Conservation (phyloP, 257 asterid species). For the Coffea canephora region DNA sequence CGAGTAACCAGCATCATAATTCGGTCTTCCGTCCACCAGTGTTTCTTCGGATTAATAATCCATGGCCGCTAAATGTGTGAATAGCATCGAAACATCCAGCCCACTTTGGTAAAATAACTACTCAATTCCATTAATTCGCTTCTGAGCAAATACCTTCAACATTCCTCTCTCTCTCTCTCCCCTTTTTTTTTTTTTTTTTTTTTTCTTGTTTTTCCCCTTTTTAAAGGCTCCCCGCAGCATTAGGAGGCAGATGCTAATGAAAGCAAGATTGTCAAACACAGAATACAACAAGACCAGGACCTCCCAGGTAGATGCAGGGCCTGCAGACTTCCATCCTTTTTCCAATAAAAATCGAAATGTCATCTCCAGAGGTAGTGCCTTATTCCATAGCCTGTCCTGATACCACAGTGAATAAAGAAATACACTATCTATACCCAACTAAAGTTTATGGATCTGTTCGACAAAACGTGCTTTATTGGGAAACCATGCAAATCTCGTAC, state of each 20-base stretch:
- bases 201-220: not conserved
- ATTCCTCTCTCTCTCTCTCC: not conserved
- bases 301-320: not conserved
- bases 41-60: not conserved
- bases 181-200: not conserved
- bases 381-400: conserved; percentile 1
- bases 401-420: conserved; percentile 1
- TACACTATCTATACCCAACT: not conserved
- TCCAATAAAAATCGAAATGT: conserved; percentile 1
- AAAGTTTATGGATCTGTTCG: not conserved
- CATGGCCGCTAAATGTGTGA: not conserved
- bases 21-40: not conserved
- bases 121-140: not conserved
- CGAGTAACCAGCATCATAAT: not conserved
- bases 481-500: not conserved
- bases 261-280: not conserved
- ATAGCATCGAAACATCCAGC: not conserved
- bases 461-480: not conserved
- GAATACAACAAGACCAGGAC: not conserved
- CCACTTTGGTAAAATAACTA: not conserved
- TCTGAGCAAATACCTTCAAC: not conserved
- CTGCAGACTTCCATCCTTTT: not conserved
- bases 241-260: not conserved
- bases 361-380: not conserved
- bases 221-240: not conserved